Percentiles rank a stretch among this genome's conserved stretches.
Evolutionary conservation across 352 stramenopile genomes (phyloP).

Genomic region (Phytophthora rubi): DNA sequence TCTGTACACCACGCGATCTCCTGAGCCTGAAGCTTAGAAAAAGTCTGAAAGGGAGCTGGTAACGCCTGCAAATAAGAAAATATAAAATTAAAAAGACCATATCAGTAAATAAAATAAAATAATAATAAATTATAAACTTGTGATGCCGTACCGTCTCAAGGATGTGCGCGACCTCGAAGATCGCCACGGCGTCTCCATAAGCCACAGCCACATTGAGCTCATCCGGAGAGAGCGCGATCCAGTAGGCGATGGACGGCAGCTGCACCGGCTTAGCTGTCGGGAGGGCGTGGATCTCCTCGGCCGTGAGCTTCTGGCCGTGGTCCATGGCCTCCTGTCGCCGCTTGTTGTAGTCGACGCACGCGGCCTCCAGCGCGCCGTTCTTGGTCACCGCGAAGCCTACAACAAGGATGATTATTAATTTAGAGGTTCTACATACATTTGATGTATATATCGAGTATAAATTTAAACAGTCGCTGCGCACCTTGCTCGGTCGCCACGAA

Average conservation of each 20-base stretch:
- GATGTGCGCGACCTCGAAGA: constrained; percentile 70
- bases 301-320: constrained; percentile 56
- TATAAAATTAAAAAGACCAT: constrained; percentile 5
- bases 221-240: constrained; percentile 59
- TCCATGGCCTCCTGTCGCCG: constrained; percentile 59
- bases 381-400: constrained; percentile 53
- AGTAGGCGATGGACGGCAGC: constrained; percentile 51
- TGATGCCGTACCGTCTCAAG: constrained; percentile 46
- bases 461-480: constrained; percentile 4
- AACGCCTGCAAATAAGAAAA: constrained; percentile 21
- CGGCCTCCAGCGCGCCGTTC: constrained; percentile 41
- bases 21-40: constrained; percentile 44
- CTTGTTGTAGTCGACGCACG: constrained; percentile 51
- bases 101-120: neutral
- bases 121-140: neutral
- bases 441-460: neutral
- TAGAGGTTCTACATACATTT: neutral
- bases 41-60: constrained; percentile 46
- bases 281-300: constrained; percentile 52
- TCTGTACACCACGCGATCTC: constrained; percentile 60
- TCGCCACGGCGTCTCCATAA: constrained; percentile 49
- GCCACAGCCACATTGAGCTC: constrained; percentile 60
- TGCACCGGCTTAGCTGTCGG: constrained; percentile 43
- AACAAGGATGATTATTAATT: constrained; percentile 1
- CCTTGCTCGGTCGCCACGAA: constrained; percentile 53